These are phyloP conservation scores for Lipomyces yamadae DNA, from an alignment of 805 yeast species.

Conservation along the genomic window DNA sequence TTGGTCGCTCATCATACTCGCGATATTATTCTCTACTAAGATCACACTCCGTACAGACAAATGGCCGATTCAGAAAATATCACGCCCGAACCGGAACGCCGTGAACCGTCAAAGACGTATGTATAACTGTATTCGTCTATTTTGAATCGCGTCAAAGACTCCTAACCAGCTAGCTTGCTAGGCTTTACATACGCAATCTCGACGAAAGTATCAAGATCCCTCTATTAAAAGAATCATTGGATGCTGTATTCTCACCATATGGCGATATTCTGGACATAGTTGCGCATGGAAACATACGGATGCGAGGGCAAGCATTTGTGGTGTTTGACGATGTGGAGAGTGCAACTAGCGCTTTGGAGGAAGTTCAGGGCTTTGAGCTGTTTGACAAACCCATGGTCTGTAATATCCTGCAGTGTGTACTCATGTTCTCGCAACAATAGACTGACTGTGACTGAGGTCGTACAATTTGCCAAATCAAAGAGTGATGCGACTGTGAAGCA, in stretches of 20 bases:
- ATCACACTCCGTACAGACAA: not conserved
- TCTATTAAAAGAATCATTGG: constrained; percentile 54
- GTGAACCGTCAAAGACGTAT: not conserved
- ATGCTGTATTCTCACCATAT: constrained; percentile 50
- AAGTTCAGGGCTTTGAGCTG: constrained; percentile 44
- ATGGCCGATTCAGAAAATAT: not conserved
- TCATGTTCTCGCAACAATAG: not conserved
- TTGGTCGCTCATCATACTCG: not conserved
- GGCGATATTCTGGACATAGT: constrained; percentile 58
- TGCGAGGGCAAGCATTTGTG: constrained; percentile 85
- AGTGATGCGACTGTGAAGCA: constrained; percentile 50
- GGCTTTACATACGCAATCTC: constrained; percentile 69
- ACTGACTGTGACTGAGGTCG: constrained; percentile 34
- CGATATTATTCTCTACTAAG: not conserved
- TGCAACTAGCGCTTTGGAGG: constrained; percentile 55
- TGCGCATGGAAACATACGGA: constrained; percentile 63
- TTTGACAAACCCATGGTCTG: constrained; percentile 55
- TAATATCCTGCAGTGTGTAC: no score
- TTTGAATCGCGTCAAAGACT: not conserved
- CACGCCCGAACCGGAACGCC: not conserved
- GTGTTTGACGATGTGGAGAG: constrained; percentile 53
- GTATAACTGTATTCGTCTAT: not conserved
- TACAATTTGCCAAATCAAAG: constrained; percentile 51
- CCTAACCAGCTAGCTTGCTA: constrained; percentile 4
- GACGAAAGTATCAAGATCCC: constrained; percentile 68